Evolutionary conservation across 257 asterid genomes (phyloP), one percentile per base, ranked within the genome.

Genomic region (Osmanthus fragrans): DNA sequence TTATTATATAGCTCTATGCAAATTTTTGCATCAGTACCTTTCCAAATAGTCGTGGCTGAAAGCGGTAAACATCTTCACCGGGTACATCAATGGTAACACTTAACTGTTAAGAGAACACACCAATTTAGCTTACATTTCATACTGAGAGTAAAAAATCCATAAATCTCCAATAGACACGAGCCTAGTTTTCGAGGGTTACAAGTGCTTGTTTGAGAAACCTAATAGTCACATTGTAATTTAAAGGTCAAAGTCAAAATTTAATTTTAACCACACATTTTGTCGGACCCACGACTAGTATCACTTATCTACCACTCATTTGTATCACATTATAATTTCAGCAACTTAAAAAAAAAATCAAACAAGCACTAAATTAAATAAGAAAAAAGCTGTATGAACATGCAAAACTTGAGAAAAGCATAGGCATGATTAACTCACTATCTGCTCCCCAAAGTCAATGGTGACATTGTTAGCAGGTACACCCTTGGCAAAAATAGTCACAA

Each of bases 401-500:
- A 23, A 2, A 23, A 25, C 36, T 63, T 27, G 12, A 63, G 34
- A 23, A 25, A 63, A 23, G 69, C 2, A 12, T 0, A 63, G 32
- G 69, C 19, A 29, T 25, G 73, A 74, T 63, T 56, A 39, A 85
- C 97, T 81, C 89, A 93, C 98, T 73, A 95, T 95, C 84, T 95
- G 99, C 86, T 91, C 99, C 16, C 99, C 99, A 71, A 89, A 96
- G 74, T 91, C 98, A 74, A 94, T 88, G 70, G 82, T 80, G 9
- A 94, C 92, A 47, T 74, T 77, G 75, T 85, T 81, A 23, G 94
- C 84, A 49, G 96, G 96, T 73, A 96, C 81, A 36, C 94, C 90
- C 88, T 94, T 96, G 5, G 99, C 98, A 77, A 96, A 94, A 77
- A 96, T 87, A 58, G 99, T 91, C 66, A 96, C 96, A 64, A 96